phyloP scores from a whole-genome alignment of 345 rosid genomes.

The Linum usitatissimum region DNA sequence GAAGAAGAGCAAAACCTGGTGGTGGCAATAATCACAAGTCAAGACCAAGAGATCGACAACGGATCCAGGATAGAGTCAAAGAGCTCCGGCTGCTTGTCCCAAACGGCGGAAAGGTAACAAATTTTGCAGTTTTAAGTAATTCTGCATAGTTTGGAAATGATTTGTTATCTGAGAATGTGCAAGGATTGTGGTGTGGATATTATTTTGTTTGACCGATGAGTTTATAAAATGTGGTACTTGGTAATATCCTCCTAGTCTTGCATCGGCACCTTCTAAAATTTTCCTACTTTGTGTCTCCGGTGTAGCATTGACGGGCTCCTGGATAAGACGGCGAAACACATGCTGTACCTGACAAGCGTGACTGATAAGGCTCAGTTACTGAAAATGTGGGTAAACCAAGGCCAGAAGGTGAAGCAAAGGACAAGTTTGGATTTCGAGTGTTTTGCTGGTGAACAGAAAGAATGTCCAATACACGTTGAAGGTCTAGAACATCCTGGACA shows the following conservation, averaged over 20 bases:
- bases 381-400: slow-evolving; percentile 31
- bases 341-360: slow-evolving; percentile 38
- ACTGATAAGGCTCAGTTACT: slow-evolving; percentile 47
- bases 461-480: slow-evolving; percentile 52
- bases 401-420: slow-evolving; percentile 8
- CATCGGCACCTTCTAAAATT: background rate
- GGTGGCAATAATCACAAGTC: slow-evolving; percentile 30
- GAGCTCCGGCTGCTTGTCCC: slow-evolving; percentile 63
- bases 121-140: background rate
- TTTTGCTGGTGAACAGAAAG: slow-evolving; percentile 30
- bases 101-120: slow-evolving; percentile 38
- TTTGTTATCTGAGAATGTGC: no score
- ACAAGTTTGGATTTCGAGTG: slow-evolving; percentile 39
- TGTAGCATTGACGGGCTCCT: slow-evolving; percentile 66
- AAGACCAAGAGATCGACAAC: slow-evolving; percentile 61
- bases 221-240: no score
- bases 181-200: no score
- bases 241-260: background rate
- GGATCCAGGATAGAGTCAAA: slow-evolving; percentile 60
- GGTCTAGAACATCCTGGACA: slow-evolving; percentile 48
- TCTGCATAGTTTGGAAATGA: no score
- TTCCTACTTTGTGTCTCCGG: slow-evolving; percentile 21
- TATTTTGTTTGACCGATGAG: no score
- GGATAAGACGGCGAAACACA: slow-evolving; percentile 45
- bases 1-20: slow-evolving; percentile 36